Percentiles rank a stretch among this genome's conserved stretches.
These are phyloP conservation scores for Talaromyces sp. DNA, from an alignment of 2,329 filamentous ascomycete species.

Conservation along the genomic window DNA sequence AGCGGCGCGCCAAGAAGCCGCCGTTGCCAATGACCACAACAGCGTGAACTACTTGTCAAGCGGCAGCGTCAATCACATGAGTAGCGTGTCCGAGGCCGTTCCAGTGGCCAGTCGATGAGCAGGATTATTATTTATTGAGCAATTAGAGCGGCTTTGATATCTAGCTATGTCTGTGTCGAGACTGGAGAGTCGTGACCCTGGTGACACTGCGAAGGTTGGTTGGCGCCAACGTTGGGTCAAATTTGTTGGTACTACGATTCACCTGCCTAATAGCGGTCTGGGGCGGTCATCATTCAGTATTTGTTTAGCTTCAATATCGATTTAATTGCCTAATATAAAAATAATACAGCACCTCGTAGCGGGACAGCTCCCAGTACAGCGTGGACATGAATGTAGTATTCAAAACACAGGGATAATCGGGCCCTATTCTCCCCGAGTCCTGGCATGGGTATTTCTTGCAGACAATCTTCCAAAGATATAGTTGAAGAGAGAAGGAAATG, in stretches of 20 bases:
- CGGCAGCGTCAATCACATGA: neutral
- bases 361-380: neutral
- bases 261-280: neutral
- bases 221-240: neutral
- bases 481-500: neutral
- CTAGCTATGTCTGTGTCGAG: too few relatives aligned
- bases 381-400: neutral
- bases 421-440: neutral
- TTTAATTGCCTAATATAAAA: neutral
- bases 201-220: neutral
- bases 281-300: neutral
- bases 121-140: neutral
- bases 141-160: neutral
- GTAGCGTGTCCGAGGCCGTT: neutral
- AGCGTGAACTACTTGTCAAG: neutral
- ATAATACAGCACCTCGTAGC: neutral
- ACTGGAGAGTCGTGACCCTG: too few relatives aligned
- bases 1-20: conserved; percentile 6
- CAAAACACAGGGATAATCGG: neutral
- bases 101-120: neutral
- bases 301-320: neutral
- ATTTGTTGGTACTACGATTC: neutral
- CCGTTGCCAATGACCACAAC: neutral
- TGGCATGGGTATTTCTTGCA: neutral
- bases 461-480: neutral